Percentiles rank a stretch among this genome's conserved stretches.
phyloP scores from a whole-genome alignment of 805 yeast species.

The Ogataea paradorogensis region DNA sequence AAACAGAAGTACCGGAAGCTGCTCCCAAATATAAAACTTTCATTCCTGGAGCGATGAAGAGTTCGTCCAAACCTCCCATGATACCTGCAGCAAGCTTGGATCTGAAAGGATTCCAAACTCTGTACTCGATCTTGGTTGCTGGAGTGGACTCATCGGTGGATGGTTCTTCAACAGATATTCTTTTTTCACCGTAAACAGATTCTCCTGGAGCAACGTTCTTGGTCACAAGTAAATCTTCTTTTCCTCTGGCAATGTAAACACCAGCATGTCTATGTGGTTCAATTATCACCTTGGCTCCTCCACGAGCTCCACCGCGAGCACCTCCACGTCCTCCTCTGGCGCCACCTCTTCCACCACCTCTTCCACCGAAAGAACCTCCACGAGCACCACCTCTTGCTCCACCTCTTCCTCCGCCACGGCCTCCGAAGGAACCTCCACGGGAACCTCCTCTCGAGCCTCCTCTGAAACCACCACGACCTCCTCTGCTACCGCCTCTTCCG shows the following conservation, averaged over 20 bases:
- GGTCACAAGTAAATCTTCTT: constrained; percentile 96
- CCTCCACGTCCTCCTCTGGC: constrained; percentile 60
- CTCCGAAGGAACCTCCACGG: constrained; percentile 50
- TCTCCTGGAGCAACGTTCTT: constrained; percentile 98
- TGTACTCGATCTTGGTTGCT: constrained; percentile 93
- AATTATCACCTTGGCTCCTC: constrained; percentile 94
- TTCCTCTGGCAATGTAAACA: constrained; percentile 99
- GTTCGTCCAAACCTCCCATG: constrained; percentile 98
- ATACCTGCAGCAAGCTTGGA: constrained; percentile 99
- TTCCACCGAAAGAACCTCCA: constrained; percentile 59
- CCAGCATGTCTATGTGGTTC: constrained; percentile 99
- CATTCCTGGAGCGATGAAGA: constrained; percentile 96
- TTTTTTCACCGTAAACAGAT: constrained; percentile 97
- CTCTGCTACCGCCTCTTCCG: constrained; percentile 52
- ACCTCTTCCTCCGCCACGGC: constrained; percentile 41
- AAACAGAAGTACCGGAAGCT: constrained; percentile 98
- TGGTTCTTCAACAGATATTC: constrained; percentile 91
- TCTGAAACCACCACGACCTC: constrained; percentile 32
- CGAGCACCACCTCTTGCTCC: constrained; percentile 54
- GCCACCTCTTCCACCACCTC: constrained; percentile 53
- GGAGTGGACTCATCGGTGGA: constrained; percentile 83
- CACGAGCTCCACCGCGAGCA: constrained; percentile 79
- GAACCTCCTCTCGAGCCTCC: constrained; percentile 36
- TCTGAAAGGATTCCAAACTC: constrained; percentile 99
- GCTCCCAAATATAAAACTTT: constrained; percentile 98